These are phyloP conservation scores for Colletotrichum agaves DNA, from an alignment of 2,329 filamentous ascomycete species.

Conservation along the genomic window DNA sequence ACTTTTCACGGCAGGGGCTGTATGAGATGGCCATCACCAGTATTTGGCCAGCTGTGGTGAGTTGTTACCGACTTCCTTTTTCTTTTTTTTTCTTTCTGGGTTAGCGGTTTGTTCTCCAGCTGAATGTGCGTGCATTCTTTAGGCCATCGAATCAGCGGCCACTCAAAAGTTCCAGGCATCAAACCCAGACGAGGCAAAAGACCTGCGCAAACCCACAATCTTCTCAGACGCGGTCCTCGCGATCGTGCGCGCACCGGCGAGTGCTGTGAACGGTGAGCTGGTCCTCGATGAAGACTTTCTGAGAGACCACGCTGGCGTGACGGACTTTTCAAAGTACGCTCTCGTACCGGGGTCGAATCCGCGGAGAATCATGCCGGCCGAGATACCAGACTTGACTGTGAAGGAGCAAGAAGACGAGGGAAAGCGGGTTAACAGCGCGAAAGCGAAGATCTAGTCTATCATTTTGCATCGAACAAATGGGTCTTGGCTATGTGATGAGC, in stretches of 20 bases:
- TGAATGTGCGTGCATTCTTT: not conserved
- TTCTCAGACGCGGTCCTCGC: conserved; percentile 84
- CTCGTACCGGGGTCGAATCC: conserved; percentile 73
- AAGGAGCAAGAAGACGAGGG: conserved; percentile 86
- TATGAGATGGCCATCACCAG: conserved; percentile 80
- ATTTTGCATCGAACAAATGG: not conserved
- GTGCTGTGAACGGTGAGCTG: conserved; percentile 75
- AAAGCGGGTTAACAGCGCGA: conserved; percentile 71
- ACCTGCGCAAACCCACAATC: conserved; percentile 77
- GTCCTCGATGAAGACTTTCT: conserved; percentile 86
- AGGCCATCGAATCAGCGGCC: conserved; percentile 79
- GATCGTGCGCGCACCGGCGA: conserved; percentile 70
- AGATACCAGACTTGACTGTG: conserved; percentile 76
- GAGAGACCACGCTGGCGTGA: conserved; percentile 68
- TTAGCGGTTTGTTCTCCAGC: no score
- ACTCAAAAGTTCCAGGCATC: conserved; percentile 64
- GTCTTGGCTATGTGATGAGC: no score
- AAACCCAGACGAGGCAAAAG: conserved; percentile 59
- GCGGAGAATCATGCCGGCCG: conserved; percentile 80
- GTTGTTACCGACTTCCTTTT: conserved; percentile 41
- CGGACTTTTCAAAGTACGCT: conserved; percentile 78
- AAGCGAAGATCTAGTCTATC: conserved; percentile 50
- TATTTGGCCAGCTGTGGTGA: conserved; percentile 82
- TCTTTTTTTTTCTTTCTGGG: no score
- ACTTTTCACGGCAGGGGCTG: conserved; percentile 75